Evolutionary conservation across 805 yeast species (phyloP).

Genomic region (Candida manassasensis): DNA sequence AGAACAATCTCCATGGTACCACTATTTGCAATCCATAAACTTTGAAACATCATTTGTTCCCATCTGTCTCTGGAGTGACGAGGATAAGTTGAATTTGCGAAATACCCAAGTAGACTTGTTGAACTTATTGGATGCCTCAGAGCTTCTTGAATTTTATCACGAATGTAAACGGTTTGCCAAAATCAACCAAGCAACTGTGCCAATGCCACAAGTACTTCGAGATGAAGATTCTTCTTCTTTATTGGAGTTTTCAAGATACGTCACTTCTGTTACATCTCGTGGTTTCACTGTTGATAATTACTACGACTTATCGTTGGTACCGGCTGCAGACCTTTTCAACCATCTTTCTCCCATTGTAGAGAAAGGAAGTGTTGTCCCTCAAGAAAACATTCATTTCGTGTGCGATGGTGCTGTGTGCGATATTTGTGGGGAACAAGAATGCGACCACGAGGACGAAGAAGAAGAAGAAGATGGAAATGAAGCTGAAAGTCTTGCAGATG

Average conservation of each 20-base stretch:
- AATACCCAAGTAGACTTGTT: constrained; percentile 62
- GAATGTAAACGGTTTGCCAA: constrained; percentile 41
- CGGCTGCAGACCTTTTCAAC: constrained; percentile 88
- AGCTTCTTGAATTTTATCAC: constrained; percentile 35
- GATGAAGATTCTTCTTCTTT: constrained; percentile 19
- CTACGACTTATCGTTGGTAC: constrained; percentile 75
- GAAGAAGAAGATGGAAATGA: constrained; percentile 17
- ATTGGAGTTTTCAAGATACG: constrained; percentile 49
- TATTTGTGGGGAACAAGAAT: constrained; percentile 29
- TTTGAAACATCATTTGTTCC: constrained; percentile 40
- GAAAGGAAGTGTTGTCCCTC: constrained; percentile 12
- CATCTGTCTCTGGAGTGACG: constrained; percentile 59
- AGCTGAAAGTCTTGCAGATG: constrained; percentile 10
- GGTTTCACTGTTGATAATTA: constrained; percentile 77
- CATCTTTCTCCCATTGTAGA: constrained; percentile 44
- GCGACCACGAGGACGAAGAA: constrained; percentile 25
- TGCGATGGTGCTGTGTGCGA: constrained; percentile 30
- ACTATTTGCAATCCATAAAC: constrained; percentile 54
- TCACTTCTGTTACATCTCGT: constrained; percentile 64
- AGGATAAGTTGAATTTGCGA: constrained; percentile 41
- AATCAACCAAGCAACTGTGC: constrained; percentile 19
- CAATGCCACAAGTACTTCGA: constrained; percentile 34
- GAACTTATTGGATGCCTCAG: constrained; percentile 52
- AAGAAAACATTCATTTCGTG: constrained; percentile 65
- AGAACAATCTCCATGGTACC: constrained; percentile 74